Evolutionary conservation across 106 monocot genomes (phyloP), one percentile per base, ranked within the genome.

Genomic region (Cymbidium sinense): DNA sequence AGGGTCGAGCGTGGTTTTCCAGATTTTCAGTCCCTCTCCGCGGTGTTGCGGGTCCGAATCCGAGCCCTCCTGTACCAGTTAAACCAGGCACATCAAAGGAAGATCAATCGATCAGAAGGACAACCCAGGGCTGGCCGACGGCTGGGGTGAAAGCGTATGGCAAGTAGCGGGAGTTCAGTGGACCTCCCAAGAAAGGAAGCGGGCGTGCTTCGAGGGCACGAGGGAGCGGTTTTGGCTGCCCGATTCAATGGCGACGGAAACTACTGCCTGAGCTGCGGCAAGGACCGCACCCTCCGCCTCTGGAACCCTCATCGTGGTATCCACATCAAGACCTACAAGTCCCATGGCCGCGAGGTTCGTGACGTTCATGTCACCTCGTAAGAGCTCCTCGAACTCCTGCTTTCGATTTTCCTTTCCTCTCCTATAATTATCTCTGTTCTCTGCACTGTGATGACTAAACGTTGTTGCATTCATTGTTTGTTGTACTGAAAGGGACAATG

Each of bases 231-330:
- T 2, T 80, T 99, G 39, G 99, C 99, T n/a, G 99, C 91, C 13
- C 79, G 99, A 35, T 99, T 95, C 84, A 95, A 99, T 41, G 87
- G 80, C 9, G 93, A 93, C 73, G 95, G 99, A 1, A 99, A 99
- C 85, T 99, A 99, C 86, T 99, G 92, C 86, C 90, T 99, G 34
- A 95, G 90, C 87, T 99, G 99, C 79, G 99, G 99, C 76, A 95
- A 95, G 83, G 99, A 99, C 80, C 90, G 95, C n/a, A 99, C 92
- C 1, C 58, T 99, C 79, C 95, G 91, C 61, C 89, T 95, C 52
- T 99, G 99, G 99, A 99, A 99, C 79, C 99, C 95, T 31, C 93
- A 99, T 80, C 88, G 90, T 11, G 95, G 95, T 19, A 93, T 93
- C 86, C 95, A 83, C 84, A 86, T 95, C 90, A 99, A 95, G 87